These are phyloP conservation scores for Leishmania mexicana DNA, from an alignment of 208 protist genomes.

Conservation along the genomic window DNA sequence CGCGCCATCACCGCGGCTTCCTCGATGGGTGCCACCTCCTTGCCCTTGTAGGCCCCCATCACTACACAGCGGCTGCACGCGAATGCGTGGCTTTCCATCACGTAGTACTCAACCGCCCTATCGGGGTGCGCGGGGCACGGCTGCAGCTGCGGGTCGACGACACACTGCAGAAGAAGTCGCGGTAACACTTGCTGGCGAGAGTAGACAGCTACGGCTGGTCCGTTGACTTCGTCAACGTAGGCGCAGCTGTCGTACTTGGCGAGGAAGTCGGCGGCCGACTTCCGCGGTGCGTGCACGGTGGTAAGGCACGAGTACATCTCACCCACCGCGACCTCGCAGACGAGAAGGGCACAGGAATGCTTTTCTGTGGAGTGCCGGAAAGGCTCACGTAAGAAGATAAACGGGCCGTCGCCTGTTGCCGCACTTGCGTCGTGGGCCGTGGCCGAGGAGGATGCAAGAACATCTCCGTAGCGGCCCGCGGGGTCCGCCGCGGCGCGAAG, in stretches of 20 bases:
- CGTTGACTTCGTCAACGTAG: conserved; percentile 43
- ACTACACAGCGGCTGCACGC: conserved; percentile 80
- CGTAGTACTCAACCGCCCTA: conserved; percentile 76
- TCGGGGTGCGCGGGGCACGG: conserved; percentile 68
- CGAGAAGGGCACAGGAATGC: conserved; percentile 46
- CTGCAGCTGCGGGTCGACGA: conserved; percentile 54
- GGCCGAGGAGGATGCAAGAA: background rate
- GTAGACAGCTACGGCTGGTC: conserved; percentile 55
- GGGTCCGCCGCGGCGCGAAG: conserved; percentile 9
- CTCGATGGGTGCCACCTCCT: conserved; percentile 56
- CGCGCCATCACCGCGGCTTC: conserved; percentile 68
- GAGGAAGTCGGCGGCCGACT: conserved; percentile 37
- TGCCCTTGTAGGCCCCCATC: conserved; percentile 53
- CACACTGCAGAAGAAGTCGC: conserved; percentile 60
- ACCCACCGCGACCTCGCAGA: conserved; percentile 78
- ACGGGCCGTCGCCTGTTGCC: conserved; percentile 13
- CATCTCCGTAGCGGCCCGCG: background rate
- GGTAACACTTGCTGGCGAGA: conserved; percentile 62
- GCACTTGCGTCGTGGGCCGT: background rate
- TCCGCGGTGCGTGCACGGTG: conserved; percentile 26
- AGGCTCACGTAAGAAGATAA: conserved; percentile 56
- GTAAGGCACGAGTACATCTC: conserved; percentile 31
- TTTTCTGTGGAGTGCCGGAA: conserved; percentile 48
- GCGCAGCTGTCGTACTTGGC: conserved; percentile 57
- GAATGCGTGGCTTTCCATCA: conserved; percentile 52